Percentiles rank a stretch among this genome's conserved stretches.
phyloP scores from a whole-genome alignment of 2,329 filamentous ascomycete genomes.

The Fusarium temperatum region DNA sequence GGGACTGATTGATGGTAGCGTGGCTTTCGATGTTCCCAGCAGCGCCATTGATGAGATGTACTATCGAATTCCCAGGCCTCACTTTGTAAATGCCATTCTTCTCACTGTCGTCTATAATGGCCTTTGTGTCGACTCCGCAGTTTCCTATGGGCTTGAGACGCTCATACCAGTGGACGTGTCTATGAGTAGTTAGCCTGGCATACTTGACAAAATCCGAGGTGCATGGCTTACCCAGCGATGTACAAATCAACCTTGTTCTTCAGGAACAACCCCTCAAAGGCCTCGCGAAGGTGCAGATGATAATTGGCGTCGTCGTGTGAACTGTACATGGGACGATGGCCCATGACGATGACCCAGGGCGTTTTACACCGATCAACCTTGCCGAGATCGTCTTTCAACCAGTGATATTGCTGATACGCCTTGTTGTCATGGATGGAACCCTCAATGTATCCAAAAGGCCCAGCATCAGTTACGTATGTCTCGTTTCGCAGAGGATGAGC shows the following conservation, averaged over 20 bases:
- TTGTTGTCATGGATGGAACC: not conserved
- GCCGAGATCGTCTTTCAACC: not conserved
- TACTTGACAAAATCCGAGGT: rapidly evolving
- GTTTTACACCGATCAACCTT: not conserved
- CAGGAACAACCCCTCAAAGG: not conserved
- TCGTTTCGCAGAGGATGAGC: not conserved
- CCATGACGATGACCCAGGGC: not conserved
- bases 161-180: slow-evolving; percentile 6
- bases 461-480: not conserved
- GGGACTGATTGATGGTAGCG: not conserved
- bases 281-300: not conserved
- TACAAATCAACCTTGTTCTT: not conserved
- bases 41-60: not conserved
- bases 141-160: not conserved
- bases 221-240: not conserved
- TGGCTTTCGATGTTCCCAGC: slow-evolving; percentile 1
- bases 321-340: not conserved
- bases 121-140: not conserved
- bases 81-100: not conserved
- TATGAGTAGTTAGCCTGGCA: not conserved
- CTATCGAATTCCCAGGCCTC: not conserved
- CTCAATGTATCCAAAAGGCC: not conserved
- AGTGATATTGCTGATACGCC: not conserved
- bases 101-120: not conserved
- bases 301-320: not conserved